A percentile compares a stretch with the other conserved stretches of the same genome.
These are phyloP conservation scores for Bassia scoparia DNA, from an alignment of 148 eudicot species.

Conservation along the genomic window DNA sequence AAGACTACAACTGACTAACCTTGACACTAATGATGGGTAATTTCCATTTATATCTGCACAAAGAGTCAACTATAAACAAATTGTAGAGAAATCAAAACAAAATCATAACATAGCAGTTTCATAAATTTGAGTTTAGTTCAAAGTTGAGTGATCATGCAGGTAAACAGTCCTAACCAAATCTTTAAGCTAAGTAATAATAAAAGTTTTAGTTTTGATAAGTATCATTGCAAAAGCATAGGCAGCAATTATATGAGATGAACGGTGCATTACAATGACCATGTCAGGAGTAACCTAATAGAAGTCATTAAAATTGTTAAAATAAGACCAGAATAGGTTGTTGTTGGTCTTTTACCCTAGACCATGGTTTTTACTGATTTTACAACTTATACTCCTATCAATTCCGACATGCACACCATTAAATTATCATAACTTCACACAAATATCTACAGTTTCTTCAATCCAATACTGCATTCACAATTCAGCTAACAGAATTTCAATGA, in stretches of 20 bases:
- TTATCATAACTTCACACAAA: no score
- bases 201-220: background rate
- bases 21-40: slow-evolving; percentile 43
- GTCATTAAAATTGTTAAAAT: no score
- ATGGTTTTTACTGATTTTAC: no score
- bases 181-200: background rate
- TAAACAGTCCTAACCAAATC: background rate
- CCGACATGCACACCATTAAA: no score
- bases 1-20: no score
- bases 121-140: background rate
- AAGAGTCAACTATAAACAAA: slow-evolving; percentile 4
- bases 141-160: background rate
- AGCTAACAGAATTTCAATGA: background rate
- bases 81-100: background rate
- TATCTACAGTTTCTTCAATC: background rate
- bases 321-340: no score
- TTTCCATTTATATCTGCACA: slow-evolving; percentile 58
- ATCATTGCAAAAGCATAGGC: background rate
- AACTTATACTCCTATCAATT: no score
- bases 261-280: background rate
- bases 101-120: background rate
- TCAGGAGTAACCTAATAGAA: no score
- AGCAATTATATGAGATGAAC: background rate
- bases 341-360: no score
- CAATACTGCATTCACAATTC: background rate